Conservation (phyloP, 192 early-diverging fungal species). For the Gamsiella multidivaricata region DNA sequence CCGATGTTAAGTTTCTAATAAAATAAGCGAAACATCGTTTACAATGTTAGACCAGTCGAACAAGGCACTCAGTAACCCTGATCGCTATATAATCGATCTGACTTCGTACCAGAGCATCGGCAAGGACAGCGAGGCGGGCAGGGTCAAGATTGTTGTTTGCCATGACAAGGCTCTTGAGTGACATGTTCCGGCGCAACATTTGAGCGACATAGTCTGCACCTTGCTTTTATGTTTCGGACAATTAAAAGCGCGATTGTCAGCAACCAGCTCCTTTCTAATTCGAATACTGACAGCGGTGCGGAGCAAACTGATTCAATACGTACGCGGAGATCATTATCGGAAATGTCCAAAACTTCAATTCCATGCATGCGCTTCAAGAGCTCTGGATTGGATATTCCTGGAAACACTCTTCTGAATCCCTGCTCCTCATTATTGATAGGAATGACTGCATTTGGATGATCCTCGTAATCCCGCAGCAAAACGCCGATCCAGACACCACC, state of each 20-base stretch:
- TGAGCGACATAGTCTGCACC: slow-evolving; percentile 68
- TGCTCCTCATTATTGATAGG: slow-evolving; percentile 51
- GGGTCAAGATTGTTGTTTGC: slow-evolving; percentile 64
- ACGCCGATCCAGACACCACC: slow-evolving; percentile 66
- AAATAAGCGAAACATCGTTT: not conserved
- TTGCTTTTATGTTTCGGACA: slow-evolving; percentile 21
- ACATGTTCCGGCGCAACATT: slow-evolving; percentile 63
- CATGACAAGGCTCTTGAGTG: slow-evolving; percentile 55
- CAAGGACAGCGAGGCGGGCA: slow-evolving; percentile 55
- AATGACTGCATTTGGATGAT: slow-evolving; percentile 40
- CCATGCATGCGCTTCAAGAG: slow-evolving; percentile 49
- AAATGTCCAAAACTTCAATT: slow-evolving; percentile 51
- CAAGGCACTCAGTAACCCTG: not conserved
- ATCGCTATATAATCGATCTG: too few relatives aligned
- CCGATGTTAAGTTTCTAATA: slow-evolving; percentile 62
- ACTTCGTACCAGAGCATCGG: slow-evolving; percentile 63
- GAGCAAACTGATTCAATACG: not conserved
- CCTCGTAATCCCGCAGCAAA: slow-evolving; percentile 66
- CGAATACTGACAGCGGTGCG: not conserved
- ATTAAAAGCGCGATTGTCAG: not conserved
- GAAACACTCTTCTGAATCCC: slow-evolving; percentile 47
- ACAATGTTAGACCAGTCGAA: not conserved
- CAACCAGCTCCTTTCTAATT: not conserved
- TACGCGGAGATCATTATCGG: slow-evolving; percentile 60
- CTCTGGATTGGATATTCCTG: slow-evolving; percentile 40